phyloP scores from a whole-genome alignment of 2,329 filamentous ascomycete species.

The Sarocladium strictum region DNA sequence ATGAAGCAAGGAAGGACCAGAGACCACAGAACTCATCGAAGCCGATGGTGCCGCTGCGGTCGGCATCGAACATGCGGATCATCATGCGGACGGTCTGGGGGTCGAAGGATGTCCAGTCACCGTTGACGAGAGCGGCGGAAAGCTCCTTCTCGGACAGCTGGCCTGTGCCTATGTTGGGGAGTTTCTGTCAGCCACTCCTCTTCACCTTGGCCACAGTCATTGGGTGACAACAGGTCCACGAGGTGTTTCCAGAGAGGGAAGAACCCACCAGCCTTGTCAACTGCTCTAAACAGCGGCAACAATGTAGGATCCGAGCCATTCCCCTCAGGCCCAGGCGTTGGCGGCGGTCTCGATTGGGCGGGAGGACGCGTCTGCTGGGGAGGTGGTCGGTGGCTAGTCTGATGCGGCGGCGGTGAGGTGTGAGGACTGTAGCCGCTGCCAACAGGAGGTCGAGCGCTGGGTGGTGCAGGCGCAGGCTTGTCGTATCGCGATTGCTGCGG shows the following conservation, averaged over 20 bases:
- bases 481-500: constrained; percentile 10
- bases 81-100: constrained; percentile 94
- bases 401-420: constrained; percentile 10
- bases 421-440: not conserved
- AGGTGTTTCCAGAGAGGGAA: too few species aligned
- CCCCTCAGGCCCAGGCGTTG: constrained; percentile 51
- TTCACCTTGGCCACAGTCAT: too few species aligned
- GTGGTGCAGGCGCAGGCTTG: constrained; percentile 17
- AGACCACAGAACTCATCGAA: constrained; percentile 95
- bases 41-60: constrained; percentile 81
- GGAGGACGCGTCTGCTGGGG: constrained; percentile 45
- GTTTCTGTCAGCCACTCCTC: not conserved
- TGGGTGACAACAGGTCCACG: too few species aligned
- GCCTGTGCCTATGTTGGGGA: constrained; percentile 57
- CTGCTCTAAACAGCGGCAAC: constrained; percentile 79
- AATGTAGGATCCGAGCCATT: constrained; percentile 63
- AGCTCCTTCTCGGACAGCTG: constrained; percentile 83
- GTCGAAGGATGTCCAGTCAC: constrained; percentile 93
- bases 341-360: constrained; percentile 56
- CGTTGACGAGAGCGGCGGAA: constrained; percentile 86
- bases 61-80: constrained; percentile 98
- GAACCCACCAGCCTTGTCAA: constrained; percentile 72
- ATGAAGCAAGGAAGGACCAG: constrained; percentile 92
- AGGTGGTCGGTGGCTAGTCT: constrained; percentile 26
- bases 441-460: constrained; percentile 21